Conservation (phyloP, 306 rosid species). For the Ormosia semicastrata region DNA sequence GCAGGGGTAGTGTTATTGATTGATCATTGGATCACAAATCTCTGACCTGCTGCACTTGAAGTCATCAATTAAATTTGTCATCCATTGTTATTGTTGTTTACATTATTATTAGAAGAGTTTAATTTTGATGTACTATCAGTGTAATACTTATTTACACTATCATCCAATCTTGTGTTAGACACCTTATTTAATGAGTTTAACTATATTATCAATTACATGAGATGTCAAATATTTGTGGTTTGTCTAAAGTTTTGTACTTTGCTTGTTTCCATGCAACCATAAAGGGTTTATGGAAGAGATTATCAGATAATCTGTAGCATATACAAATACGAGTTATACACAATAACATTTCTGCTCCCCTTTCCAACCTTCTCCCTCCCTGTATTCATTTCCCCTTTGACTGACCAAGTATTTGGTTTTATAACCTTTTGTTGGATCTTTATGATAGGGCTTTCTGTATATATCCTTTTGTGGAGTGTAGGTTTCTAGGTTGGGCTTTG, state of each 20-base stretch:
- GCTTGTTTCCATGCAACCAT: not conserved
- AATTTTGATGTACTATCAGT: not conserved
- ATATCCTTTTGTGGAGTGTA: slow-evolving; percentile 26
- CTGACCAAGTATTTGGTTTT: not conserved
- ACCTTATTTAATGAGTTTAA: not conserved
- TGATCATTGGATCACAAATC: not conserved
- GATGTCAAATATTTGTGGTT: not conserved
- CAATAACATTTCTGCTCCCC: not conserved
- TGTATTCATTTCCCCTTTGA: not conserved
- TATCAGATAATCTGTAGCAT: too few relatives aligned
- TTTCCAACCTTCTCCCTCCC: not conserved
- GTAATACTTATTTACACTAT: too few relatives aligned
- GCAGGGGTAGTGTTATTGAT: too few relatives aligned
- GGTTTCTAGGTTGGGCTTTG: slow-evolving; percentile 89
- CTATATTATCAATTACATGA: not conserved
- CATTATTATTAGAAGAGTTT: not conserved
- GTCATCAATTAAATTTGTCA: not conserved
- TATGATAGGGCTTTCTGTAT: not conserved
- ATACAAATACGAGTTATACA: not conserved
- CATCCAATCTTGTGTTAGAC: not conserved
- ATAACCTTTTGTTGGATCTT: not conserved
- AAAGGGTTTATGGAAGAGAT: not conserved
- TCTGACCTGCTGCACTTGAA: not conserved
- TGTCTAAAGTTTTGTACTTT: not conserved
- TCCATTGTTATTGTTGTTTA: not conserved